Conservation (phyloP, 805 yeast species). For the Tetrapisispora pingtungensis region DNA sequence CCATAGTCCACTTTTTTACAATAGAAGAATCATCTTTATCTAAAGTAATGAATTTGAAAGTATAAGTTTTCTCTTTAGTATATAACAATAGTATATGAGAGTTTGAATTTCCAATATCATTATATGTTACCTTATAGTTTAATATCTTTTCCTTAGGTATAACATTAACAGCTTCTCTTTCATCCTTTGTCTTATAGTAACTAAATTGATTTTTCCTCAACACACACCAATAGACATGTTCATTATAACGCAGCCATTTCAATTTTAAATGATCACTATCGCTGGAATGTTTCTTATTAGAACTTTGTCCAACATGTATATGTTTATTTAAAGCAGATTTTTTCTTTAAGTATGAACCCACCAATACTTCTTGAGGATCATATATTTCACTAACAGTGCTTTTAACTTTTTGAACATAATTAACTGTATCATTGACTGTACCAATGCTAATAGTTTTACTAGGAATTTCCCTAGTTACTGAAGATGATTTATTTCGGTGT, state of each 20-base stretch:
- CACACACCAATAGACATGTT: constrained; percentile 16
- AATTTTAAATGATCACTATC: neutral
- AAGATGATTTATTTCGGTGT: neutral
- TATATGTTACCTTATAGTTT: constrained; percentile 7
- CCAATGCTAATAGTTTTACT: constrained; percentile 1
- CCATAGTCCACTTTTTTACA: constrained; percentile 7
- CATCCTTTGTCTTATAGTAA: constrained; percentile 17
- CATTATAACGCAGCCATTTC: constrained; percentile 3
- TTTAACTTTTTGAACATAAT: neutral
- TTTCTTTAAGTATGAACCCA: constrained; percentile 4
- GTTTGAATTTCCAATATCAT: constrained; percentile 3
- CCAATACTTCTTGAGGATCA: constrained; percentile 2
- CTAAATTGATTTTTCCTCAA: constrained; percentile 17
- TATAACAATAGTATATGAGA: constrained; percentile 8
- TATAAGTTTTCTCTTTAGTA: constrained; percentile 10
- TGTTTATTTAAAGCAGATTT: constrained; percentile 3
- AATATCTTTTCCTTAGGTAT: constrained; percentile 11
- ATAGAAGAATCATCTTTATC: neutral
- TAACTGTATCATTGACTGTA: neutral
- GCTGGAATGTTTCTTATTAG: neutral
- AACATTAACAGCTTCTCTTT: constrained; percentile 16
- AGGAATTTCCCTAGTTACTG: neutral
- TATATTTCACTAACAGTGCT: constrained; percentile 1
- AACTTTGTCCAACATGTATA: neutral
- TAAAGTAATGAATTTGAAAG: constrained; percentile 1